Evolutionary conservation across 805 yeast genomes (phyloP).

Genomic region (Yamadazyma sp.): DNA sequence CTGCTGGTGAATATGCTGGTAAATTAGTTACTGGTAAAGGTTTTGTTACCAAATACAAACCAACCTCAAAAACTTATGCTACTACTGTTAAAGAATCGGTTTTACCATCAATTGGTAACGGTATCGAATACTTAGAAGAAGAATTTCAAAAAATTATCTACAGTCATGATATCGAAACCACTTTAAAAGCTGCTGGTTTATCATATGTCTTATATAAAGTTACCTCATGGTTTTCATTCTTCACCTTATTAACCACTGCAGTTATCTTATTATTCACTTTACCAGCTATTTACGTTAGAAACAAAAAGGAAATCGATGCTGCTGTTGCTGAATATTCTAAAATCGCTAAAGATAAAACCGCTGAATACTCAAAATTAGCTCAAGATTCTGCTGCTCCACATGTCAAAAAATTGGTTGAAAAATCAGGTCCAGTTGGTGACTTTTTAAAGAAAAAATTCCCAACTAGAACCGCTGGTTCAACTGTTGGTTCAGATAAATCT

Average conservation of each 20-base stretch:
- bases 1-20: conserved; percentile 74
- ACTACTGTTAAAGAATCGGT: conserved; percentile 31
- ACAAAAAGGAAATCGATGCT: conserved; percentile 76
- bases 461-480: conserved; percentile 68
- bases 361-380: conserved; percentile 37
- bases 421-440: conserved; percentile 64
- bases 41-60: conserved; percentile 71
- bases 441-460: conserved; percentile 58
- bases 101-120: conserved; percentile 42
- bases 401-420: conserved; percentile 52
- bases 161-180: conserved; percentile 67
- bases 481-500: conserved; percentile 64
- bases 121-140: conserved; percentile 51
- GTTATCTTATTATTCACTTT: conserved; percentile 65
- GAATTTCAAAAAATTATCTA: conserved; percentile 55
- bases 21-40: conserved; percentile 76
- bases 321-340: conserved; percentile 45
- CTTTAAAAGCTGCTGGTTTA: conserved; percentile 68
- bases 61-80: conserved; percentile 44
- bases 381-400: conserved; percentile 53
- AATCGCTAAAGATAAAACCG: conserved; percentile 49
- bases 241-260: conserved; percentile 57
- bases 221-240: conserved; percentile 73
- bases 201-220: conserved; percentile 66
- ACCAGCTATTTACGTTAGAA: conserved; percentile 70